Base-by-base conservation (phyloP, 2,329 filamentous ascomycete genomes). In the Alternaria burnsii region DNA sequence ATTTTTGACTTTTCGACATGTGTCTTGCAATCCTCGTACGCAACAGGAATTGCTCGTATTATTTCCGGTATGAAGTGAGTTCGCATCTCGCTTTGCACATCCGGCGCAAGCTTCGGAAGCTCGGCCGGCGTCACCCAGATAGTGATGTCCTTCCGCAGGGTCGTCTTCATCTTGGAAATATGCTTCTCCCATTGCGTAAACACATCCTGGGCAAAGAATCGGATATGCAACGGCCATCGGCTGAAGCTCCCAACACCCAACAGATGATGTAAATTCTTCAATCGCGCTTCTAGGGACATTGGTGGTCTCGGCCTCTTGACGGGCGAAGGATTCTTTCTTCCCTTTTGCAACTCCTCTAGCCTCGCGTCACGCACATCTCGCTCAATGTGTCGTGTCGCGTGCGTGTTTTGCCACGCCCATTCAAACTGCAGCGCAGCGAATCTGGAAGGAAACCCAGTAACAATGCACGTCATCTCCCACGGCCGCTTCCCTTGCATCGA, bases 341-440 rank as follows among this genome's bases (percentile, higher is more conserved):
- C 65, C 50, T 71, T 72, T 43, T 72, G 71, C 61, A 77, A 32
- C 44, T 73, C 70, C 32, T 72, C 69, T 14, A 65, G 12, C 84
- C 79, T 12, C 44, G 74, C 74, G 36, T 76, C 69, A 12, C 75
- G 68, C 42, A 76, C 69, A 30, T 75, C 65, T 40, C 66, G 62
- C 46, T 90, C 85, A 58, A 97, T 93, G 75, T 97, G 93, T 34
- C 90, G 82, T 5, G 94, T 94, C 34, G 90, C 77, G 74, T 95
- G 91, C 2, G 93, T 88, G 74, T 98, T 93, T 67, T 92, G 92
- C 84, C 96, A 90, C 40, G 94, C 94, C 94, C 94, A 97, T 91
- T 98, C 94, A 74, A 99, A 98, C 74, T 98, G 94, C 65, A 99
- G 81, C 1, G 95, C 95, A 0, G 92, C 93, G 36, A 94, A 88